phyloP scores from a whole-genome alignment of 116 monocot genomes.

The Papilionanthe hybrid region DNA sequence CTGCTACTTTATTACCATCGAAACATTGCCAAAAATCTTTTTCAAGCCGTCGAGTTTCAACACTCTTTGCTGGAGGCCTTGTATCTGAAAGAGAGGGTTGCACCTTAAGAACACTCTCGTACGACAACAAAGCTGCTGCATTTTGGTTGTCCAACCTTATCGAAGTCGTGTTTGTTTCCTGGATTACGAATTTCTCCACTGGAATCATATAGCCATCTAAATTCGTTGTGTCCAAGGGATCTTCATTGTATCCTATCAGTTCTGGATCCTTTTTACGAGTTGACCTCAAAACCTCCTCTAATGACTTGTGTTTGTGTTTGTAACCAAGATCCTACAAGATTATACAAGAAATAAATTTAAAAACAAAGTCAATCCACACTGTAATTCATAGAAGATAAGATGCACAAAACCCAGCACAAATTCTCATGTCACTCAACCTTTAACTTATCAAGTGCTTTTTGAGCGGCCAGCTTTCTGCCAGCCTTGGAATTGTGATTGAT shows the following conservation, averaged over 20 bases:
- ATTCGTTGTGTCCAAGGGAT: slow-evolving; percentile 27
- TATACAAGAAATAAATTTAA: not conserved
- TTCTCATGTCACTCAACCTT: slow-evolving; percentile 42
- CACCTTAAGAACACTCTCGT: too few species aligned
- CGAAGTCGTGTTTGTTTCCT: slow-evolving; percentile 5
- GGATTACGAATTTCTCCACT: slow-evolving; percentile 17
- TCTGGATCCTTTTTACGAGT: slow-evolving; percentile 43
- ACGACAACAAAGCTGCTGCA: not conserved
- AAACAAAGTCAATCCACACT: not conserved
- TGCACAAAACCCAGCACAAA: not conserved
- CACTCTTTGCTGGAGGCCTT: not conserved
- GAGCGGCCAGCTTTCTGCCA: slow-evolving; percentile 71
- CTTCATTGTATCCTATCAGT: slow-evolving; percentile 87
- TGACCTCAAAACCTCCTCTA: slow-evolving; percentile 49
- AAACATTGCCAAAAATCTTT: not conserved
- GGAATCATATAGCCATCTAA: slow-evolving; percentile 9
- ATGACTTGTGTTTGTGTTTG: slow-evolving; percentile 62
- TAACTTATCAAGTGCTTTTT: slow-evolving; percentile 48
- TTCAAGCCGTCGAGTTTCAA: not conserved
- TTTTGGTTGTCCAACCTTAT: not conserved
- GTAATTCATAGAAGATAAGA: slow-evolving; percentile 1
- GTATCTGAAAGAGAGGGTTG: not conserved
- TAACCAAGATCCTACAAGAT: slow-evolving; percentile 52
- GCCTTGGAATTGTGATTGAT: slow-evolving; percentile 62
- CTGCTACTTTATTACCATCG: not conserved